Evolutionary conservation across 1,284 basidiomycete species (phyloP), one percentile per base, ranked within the genome.

Genomic region (Peniophora sp.): DNA sequence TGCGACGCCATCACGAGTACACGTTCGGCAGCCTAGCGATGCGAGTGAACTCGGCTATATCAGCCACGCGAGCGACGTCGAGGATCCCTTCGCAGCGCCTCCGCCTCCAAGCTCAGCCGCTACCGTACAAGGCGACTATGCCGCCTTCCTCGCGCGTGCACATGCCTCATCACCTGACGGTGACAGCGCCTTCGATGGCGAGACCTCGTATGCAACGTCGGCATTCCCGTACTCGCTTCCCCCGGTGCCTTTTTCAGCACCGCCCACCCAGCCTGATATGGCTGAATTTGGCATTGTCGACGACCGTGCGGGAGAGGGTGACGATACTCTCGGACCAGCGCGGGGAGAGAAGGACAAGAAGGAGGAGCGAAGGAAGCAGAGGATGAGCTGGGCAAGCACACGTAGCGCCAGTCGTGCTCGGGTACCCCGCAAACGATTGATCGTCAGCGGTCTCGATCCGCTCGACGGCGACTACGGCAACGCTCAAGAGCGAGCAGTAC

Each of bases 361-460:
- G 17, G 12, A 45, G 24, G 27, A 32, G 27, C 27, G 5, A 12
- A 32, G 27, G 27, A 32, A 32, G 27, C 45, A 36, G 35, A 24
- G 18, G 3, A 15, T 41, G 39, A 17, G n/a, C 39, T 41, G 39
- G 39, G 39, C 3, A 39, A 46, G 36, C 47, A 41, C 27, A 54
- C 47, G 49, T 49, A 55, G 41, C 47, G 27, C 27, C 6, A 32
- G 27, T 32, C 27, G 27, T 12, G 27, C 27, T 32, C 39, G 39
- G n/a, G 20, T 22, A n/a, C 15, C 20, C 6, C 5, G 39, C 8
- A 32, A 32, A 32, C 15, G 49, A 6, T 49, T 56, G 17, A 14
- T 56, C 22, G 55, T 56, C 27, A 55, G 37, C 22, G 55, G 55
- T 1, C 51, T 56, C 20, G 54, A 52, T 2, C 8, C 15, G 8